A percentile compares a stretch with the other conserved stretches of the same genome.
Evolutionary conservation across 2,329 filamentous ascomycete species (phyloP).

Genomic region (Graphilbum fragrans): DNA sequence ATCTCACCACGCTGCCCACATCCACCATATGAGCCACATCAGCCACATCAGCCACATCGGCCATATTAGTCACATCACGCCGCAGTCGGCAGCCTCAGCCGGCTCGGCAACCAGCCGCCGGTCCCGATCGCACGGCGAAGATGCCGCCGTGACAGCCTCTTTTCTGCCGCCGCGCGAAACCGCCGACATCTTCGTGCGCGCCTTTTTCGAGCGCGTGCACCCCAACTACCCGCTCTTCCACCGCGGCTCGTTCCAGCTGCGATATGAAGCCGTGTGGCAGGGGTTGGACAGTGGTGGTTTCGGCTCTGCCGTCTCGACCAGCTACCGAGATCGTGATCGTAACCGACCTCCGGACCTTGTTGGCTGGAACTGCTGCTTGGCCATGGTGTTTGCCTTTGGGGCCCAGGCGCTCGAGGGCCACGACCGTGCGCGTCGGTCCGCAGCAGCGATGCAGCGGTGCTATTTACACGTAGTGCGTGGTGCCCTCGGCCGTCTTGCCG

Average conservation of each 20-base stretch:
- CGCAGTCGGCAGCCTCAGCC: neutral
- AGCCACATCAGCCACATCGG: too few relatives aligned
- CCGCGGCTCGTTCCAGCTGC: conserved; percentile 3
- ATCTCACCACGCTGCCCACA: too few relatives aligned
- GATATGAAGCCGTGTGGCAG: conserved; percentile 10
- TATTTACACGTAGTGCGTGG: conserved; percentile 8
- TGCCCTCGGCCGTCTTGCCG: conserved; percentile 7
- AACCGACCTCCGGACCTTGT: conserved; percentile 2
- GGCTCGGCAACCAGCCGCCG: conserved; percentile 3
- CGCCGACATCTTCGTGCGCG: conserved; percentile 9
- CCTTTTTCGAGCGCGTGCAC: conserved; percentile 11
- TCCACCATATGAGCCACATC: neutral
- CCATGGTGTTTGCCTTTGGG: conserved; percentile 11
- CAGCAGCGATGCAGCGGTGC: conserved; percentile 6
- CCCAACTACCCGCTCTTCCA: conserved; percentile 10
- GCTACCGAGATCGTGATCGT: neutral
- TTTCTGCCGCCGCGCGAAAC: conserved; percentile 9
- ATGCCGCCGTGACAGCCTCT: conserved; percentile 1
- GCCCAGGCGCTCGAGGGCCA: conserved; percentile 9
- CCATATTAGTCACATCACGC: neutral
- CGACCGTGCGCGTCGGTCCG: conserved; percentile 5
- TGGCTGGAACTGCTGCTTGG: conserved; percentile 11
- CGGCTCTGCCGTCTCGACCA: neutral
- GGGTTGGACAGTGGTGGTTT: neutral
- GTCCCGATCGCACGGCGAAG: conserved; percentile 4